Percentiles rank a stretch among this genome's conserved stretches.
Conservation (phyloP, 2,329 filamentous ascomycete species). For the Colletotrichum chrysophilum region DNA sequence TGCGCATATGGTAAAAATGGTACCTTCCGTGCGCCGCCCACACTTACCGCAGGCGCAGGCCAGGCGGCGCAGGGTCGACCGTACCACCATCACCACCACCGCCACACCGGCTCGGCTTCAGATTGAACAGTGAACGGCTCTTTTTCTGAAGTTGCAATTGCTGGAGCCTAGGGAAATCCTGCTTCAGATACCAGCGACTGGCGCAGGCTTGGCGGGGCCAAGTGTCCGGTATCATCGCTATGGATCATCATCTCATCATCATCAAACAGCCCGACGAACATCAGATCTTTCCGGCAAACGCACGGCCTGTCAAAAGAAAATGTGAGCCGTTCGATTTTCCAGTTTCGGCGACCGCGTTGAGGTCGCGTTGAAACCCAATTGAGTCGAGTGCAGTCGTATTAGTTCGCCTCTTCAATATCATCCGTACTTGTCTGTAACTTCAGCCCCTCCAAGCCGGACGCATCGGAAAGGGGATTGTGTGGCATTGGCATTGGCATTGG, state of each 20-base stretch:
- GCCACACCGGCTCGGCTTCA: constrained; percentile 8
- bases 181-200: not conserved
- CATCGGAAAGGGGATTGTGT: not conserved
- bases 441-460: not conserved
- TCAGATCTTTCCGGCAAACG: not conserved
- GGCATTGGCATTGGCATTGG: not conserved
- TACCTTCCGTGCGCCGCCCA: not conserved
- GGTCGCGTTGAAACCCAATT: not conserved
- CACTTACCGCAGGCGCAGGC: not conserved
- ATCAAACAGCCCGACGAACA: not conserved
- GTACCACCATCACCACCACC: not conserved
- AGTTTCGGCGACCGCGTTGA: not conserved
- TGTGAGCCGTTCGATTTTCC: not conserved
- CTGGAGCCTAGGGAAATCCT: not conserved
- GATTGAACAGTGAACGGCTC: not conserved
- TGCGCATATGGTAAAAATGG: not conserved
- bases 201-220: not conserved
- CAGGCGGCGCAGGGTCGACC: not conserved
- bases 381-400: not conserved
- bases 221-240: not conserved
- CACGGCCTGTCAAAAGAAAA: not conserved
- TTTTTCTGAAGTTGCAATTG: not conserved
- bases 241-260: not conserved
- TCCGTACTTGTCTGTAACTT: not conserved
- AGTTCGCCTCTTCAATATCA: not conserved